These are phyloP conservation scores for Phyllosticta citrichinensis DNA, from an alignment of 2,329 filamentous ascomycete genomes.

Conservation along the genomic window DNA sequence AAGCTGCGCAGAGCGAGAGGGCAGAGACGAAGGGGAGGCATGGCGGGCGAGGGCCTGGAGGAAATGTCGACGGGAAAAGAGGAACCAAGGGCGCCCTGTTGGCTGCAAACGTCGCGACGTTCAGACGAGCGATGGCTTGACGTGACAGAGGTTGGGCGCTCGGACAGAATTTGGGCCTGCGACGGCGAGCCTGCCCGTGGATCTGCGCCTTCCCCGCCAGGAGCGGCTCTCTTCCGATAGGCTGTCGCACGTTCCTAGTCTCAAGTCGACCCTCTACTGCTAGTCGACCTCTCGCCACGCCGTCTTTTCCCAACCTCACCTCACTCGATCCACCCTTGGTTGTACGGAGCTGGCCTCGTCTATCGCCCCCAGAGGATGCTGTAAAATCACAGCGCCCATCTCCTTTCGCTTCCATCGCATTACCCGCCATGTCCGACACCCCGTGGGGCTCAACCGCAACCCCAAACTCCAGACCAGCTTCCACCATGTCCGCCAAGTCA, in stretches of 20 bases:
- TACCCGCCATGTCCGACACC: slow-evolving; percentile 23
- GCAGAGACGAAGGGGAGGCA: slow-evolving; percentile 24
- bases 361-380: not conserved
- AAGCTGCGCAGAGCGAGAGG: slow-evolving; percentile 22
- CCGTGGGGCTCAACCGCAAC: slow-evolving; percentile 27
- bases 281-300: not conserved
- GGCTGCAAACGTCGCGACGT: not conserved
- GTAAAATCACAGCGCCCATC: not conserved
- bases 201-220: not conserved
- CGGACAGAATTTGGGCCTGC: not conserved
- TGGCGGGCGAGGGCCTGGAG: slow-evolving; percentile 13
- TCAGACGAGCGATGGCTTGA: not conserved
- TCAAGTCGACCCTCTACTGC: not conserved
- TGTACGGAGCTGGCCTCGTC: not conserved
- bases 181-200: not conserved
- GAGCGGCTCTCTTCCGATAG: not conserved
- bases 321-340: not conserved
- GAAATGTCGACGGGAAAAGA: slow-evolving; percentile 11
- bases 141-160: not conserved
- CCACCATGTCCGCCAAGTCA: slow-evolving; percentile 27
- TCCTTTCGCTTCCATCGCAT: not conserved
- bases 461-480: slow-evolving; percentile 27
- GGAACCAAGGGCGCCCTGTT: not conserved
- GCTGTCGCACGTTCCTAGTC: not conserved
- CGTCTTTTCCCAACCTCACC: not conserved